phyloP scores from a whole-genome alignment of 140 eudicot species.

The Ambrosia hybrid region DNA sequence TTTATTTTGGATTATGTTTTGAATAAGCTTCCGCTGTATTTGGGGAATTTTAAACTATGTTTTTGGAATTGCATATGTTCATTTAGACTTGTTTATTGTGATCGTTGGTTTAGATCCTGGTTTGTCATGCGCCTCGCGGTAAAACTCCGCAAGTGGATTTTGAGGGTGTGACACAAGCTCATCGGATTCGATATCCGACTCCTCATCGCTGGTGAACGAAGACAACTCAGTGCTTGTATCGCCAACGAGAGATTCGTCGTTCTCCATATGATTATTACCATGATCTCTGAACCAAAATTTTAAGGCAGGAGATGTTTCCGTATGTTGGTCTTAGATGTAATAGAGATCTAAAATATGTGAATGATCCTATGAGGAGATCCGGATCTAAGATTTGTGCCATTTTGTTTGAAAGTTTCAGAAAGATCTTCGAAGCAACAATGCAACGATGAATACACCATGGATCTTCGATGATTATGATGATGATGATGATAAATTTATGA shows the following conservation, averaged over 20 bases:
- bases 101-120: too few species aligned
- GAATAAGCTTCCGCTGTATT: too few species aligned
- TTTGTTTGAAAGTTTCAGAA: constrained; percentile 8
- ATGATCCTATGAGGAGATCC: constrained; percentile 17
- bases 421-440: constrained; percentile 15
- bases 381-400: constrained; percentile 27
- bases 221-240: constrained; percentile 42
- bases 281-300: constrained; percentile 72
- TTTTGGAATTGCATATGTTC: too few species aligned
- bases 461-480: too few species aligned
- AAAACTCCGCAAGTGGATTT: too few species aligned
- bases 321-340: constrained; percentile 24
- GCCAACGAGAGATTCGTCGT: constrained; percentile 38
- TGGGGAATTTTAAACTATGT: too few species aligned
- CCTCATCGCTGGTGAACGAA: constrained; percentile 49
- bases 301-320: constrained; percentile 46
- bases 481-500: too few species aligned
- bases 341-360: neutral
- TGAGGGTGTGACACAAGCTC: too few species aligned
- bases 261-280: constrained; percentile 37
- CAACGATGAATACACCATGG: too few species aligned
- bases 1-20: too few species aligned
- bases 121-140: too few species aligned
- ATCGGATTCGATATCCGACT: constrained; percentile 37
- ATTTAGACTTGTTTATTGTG: too few species aligned